These are phyloP conservation scores for Jatropha podagrica DNA, from an alignment of 441 rosid genomes.

Conservation along the genomic window DNA sequence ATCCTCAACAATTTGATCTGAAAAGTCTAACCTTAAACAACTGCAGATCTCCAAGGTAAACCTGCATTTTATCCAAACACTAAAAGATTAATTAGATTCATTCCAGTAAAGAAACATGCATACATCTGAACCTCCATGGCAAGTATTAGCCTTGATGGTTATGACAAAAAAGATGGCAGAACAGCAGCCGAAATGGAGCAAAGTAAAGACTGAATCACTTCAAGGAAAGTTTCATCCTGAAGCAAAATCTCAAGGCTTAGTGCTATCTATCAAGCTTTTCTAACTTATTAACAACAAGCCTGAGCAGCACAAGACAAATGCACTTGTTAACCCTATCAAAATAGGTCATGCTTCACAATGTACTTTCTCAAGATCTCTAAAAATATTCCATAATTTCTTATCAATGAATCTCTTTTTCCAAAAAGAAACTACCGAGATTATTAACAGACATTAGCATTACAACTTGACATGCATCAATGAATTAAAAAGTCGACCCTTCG, in stretches of 20 bases:
- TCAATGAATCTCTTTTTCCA: not conserved
- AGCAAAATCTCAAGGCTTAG: not conserved
- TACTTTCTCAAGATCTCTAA: not conserved
- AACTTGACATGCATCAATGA: not conserved
- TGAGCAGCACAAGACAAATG: not conserved
- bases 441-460: not conserved
- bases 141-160: not conserved
- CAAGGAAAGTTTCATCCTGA: not conserved
- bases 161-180: not conserved
- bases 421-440: not conserved
- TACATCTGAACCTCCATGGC: not conserved
- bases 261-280: slow-evolving; percentile 1
- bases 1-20: slow-evolving; percentile 1
- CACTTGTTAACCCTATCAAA: not conserved
- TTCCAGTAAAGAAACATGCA: not conserved
- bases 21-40: slow-evolving; percentile 1
- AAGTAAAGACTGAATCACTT: not conserved
- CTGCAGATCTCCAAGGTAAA: not conserved
- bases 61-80: not conserved
- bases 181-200: not conserved
- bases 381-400: not conserved
- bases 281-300: not conserved
- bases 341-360: no score
- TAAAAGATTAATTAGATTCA: not conserved
- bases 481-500: not conserved